Conservation (phyloP, 306 rosid species). For the Rosa chinensis region DNA sequence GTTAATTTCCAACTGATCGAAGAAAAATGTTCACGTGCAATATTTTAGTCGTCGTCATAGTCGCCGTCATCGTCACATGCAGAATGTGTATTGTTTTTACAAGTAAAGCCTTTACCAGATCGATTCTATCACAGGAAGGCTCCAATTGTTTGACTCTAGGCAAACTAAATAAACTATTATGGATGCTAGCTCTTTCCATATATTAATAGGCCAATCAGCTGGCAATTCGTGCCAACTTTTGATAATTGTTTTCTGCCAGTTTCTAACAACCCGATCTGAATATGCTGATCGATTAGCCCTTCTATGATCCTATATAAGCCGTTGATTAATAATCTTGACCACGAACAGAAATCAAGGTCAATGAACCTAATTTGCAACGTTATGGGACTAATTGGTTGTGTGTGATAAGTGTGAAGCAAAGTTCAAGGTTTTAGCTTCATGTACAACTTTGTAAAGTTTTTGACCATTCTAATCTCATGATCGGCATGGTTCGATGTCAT, state of each 20-base stretch:
- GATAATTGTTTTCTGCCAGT: too few relatives aligned
- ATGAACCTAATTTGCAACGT: background rate
- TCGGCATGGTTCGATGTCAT: too few relatives aligned
- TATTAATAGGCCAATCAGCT: background rate
- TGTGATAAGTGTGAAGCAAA: background rate
- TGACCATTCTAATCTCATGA: too few relatives aligned
- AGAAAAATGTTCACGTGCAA: background rate
- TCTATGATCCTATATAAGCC: too few relatives aligned
- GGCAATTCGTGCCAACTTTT: background rate
- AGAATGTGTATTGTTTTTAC: background rate
- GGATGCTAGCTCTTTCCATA: too few relatives aligned
- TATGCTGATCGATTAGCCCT: background rate
- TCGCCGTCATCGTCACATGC: background rate
- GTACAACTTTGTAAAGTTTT: too few relatives aligned
- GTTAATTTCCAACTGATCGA: background rate
- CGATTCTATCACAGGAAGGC: conserved; percentile 9
- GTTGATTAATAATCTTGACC: background rate
- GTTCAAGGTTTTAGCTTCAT: too few relatives aligned
- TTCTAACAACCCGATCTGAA: background rate
- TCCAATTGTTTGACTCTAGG: conserved; percentile 3
- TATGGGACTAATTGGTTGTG: background rate
- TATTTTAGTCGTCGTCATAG: background rate
- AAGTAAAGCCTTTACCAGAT: background rate
- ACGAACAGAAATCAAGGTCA: background rate
- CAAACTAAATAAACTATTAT: background rate